phyloP scores from a whole-genome alignment of 2,329 filamentous ascomycete species.

The Mycosphaerelloides madeirae region DNA sequence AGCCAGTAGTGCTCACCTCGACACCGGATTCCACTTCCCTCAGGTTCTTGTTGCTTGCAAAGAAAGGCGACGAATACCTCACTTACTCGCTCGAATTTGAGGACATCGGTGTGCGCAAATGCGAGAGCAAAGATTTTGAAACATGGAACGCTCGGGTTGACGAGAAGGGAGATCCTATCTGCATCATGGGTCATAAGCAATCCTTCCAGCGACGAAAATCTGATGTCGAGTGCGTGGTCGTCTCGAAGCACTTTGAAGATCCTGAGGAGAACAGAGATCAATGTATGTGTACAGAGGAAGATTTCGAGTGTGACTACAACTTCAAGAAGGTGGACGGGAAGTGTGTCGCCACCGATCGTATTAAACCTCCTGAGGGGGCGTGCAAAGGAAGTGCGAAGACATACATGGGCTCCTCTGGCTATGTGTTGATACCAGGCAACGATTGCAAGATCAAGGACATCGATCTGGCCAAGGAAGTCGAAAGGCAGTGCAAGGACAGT shows the following conservation, averaged over 20 bases:
- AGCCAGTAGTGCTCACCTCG: constrained; percentile 72
- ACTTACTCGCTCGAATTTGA: constrained; percentile 78
- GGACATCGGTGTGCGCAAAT: constrained; percentile 73
- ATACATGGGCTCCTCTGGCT: constrained; percentile 84
- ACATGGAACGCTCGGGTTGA: constrained; percentile 82
- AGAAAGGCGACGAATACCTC: constrained; percentile 50
- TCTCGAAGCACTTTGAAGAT: constrained; percentile 71
- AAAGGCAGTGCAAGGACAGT: constrained; percentile 68
- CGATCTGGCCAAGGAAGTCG: constrained; percentile 49
- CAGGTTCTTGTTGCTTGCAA: constrained; percentile 76
- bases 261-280: constrained; percentile 63
- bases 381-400: constrained; percentile 69
- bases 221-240: constrained; percentile 82
- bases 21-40: constrained; percentile 88
- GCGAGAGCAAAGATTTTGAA: constrained; percentile 73
- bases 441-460: constrained; percentile 40
- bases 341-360: constrained; percentile 61
- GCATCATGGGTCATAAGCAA: constrained; percentile 94
- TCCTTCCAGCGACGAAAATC: constrained; percentile 81
- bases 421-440: constrained; percentile 74
- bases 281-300: constrained; percentile 75
- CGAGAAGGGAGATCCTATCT: constrained; percentile 73
- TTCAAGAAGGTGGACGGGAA: constrained; percentile 66
- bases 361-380: constrained; percentile 64
- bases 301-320: constrained; percentile 96